These are phyloP conservation scores for Noccaea caerulescens DNA, from an alignment of 345 rosid species.

Conservation along the genomic window DNA sequence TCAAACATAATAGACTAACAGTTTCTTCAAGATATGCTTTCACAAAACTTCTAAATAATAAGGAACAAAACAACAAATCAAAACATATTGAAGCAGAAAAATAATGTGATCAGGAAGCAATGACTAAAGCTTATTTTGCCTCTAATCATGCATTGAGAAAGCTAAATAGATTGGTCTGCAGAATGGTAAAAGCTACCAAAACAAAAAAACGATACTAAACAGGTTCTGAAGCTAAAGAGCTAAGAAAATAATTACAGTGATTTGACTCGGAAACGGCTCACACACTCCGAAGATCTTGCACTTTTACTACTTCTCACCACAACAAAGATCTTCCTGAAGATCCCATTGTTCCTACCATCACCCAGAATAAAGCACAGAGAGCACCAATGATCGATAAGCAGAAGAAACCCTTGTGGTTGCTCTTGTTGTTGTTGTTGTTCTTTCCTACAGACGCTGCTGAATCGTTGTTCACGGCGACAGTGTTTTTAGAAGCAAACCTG, in stretches of 20 bases:
- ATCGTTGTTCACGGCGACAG: conserved; percentile 28
- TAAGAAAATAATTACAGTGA: conserved; percentile 20
- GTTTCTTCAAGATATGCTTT: background rate
- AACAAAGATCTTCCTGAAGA: conserved; percentile 45
- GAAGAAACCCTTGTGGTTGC: conserved; percentile 47
- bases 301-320: conserved; percentile 25
- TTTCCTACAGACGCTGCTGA: conserved; percentile 34
- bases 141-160: no score
- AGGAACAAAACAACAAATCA: background rate
- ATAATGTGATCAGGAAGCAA: background rate
- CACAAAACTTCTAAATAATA: background rate
- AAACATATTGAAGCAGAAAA: background rate
- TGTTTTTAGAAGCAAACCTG: conserved; percentile 46
- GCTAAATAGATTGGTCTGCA: background rate
- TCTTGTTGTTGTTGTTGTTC: no score
- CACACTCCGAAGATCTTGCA: background rate
- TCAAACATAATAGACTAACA: no score
- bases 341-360: conserved; percentile 58
- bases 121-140: background rate
- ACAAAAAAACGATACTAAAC: background rate
- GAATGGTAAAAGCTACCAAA: background rate
- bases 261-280: background rate
- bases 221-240: conserved; percentile 7
- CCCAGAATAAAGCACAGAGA: conserved; percentile 66
- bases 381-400: conserved; percentile 62